These are phyloP conservation scores for Wickerhamiella sergipiensis DNA, from an alignment of 805 yeast genomes.

Conservation along the genomic window DNA sequence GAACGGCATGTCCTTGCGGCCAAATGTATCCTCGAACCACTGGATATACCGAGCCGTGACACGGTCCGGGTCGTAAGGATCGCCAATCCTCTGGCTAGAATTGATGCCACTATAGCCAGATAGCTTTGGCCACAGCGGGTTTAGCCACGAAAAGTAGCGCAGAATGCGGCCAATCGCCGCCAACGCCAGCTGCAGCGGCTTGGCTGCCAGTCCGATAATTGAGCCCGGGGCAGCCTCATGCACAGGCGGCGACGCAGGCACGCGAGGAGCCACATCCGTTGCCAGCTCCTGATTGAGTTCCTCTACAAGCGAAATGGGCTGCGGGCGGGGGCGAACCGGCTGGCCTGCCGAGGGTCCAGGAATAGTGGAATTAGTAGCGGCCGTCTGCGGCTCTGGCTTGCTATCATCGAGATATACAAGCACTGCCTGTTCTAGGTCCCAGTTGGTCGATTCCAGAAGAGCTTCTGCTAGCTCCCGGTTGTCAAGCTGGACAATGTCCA, in stretches of 20 bases:
- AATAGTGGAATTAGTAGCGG: not conserved
- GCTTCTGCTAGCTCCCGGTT: constrained; percentile 19
- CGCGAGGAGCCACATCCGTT: constrained; percentile 21
- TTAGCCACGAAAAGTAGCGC: constrained; percentile 15
- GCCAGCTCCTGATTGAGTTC: constrained; percentile 19
- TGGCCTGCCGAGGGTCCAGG: constrained; percentile 1
- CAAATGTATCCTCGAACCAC: constrained; percentile 36
- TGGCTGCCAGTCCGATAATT: constrained; percentile 22
- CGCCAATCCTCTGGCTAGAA: constrained; percentile 25
- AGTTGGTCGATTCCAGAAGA: constrained; percentile 23
- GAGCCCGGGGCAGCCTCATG: constrained; percentile 19
- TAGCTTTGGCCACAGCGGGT: constrained; percentile 28
- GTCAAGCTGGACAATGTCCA: constrained; percentile 24
- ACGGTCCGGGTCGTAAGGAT: constrained; percentile 37
- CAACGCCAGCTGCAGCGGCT: constrained; percentile 25
- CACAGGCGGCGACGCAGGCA: constrained; percentile 17
- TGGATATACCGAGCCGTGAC: constrained; percentile 33
- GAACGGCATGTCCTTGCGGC: constrained; percentile 13
- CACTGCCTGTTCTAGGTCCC: constrained; percentile 29
- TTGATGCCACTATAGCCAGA: constrained; percentile 28
- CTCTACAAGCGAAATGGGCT: constrained; percentile 19
- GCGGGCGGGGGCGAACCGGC: constrained; percentile 4
- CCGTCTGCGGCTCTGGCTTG: not conserved
- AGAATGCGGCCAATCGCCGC: constrained; percentile 16
- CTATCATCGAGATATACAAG: constrained; percentile 12